A percentile compares a stretch with the other conserved stretches of the same genome.
Conservation (phyloP, 805 yeast species). For the Jamesozyma piceae region DNA sequence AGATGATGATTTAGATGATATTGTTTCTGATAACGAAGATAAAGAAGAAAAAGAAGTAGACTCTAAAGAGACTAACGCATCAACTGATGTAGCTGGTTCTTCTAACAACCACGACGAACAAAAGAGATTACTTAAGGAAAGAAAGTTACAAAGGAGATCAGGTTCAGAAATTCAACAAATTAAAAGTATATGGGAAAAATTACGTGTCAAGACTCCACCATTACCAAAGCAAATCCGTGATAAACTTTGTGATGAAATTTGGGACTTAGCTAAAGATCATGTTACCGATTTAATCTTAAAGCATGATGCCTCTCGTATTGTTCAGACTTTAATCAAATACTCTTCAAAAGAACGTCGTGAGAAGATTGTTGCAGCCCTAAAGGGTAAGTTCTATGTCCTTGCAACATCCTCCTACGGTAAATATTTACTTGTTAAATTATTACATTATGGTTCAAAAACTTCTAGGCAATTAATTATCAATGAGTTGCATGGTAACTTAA, state of each 20-base stretch:
- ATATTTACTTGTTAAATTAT: constrained; percentile 74
- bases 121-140: constrained; percentile 62
- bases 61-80: constrained; percentile 19
- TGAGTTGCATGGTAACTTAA: constrained; percentile 82
- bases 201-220: constrained; percentile 77
- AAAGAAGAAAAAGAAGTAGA: constrained; percentile 30
- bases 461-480: constrained; percentile 65
- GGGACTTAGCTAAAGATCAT: constrained; percentile 71
- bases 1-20: constrained; percentile 19
- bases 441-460: constrained; percentile 85
- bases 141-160: constrained; percentile 81
- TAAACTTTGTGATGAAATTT: constrained; percentile 70
- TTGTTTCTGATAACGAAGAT: constrained; percentile 27
- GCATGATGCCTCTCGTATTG: constrained; percentile 94
- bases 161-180: constrained; percentile 79
- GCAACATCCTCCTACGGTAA: constrained; percentile 94
- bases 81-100: constrained; percentile 25
- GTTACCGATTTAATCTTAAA: constrained; percentile 80
- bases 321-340: constrained; percentile 85
- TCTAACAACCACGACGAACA: constrained; percentile 67
- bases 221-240: constrained; percentile 69
- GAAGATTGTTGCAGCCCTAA: constrained; percentile 53
- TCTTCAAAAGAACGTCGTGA: constrained; percentile 73
- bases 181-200: constrained; percentile 81
- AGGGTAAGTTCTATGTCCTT: constrained; percentile 66